Evolutionary conservation across 2,329 filamentous ascomycete species (phyloP), one percentile per base, ranked within the genome.

Genomic region (Moelleriella libera): DNA sequence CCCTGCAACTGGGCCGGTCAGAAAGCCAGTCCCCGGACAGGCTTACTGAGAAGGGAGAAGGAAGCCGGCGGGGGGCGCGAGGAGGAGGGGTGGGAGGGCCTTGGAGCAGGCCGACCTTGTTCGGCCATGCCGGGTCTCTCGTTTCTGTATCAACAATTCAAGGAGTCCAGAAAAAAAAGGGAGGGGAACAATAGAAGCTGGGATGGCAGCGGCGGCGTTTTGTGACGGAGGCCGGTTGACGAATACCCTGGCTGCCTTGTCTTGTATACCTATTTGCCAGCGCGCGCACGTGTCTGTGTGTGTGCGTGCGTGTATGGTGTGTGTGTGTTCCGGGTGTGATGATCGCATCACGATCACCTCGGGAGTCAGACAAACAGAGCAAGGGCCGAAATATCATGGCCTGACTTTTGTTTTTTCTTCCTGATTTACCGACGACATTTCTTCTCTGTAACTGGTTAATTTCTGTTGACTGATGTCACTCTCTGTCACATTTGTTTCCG

Each of bases 11-110:
- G 68, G 65, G 41, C 63, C 69, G 30, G 66, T 76, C 50, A 70
- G 75, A 48, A 79, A 80, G 59, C 74, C 76, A 30, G 70, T 80
- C 41, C 73, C 75, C 5, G 73, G 73, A 37, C 74, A 76, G 59
- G 72, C 74, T 4, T 71, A 70, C 48, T 75, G 46, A 58, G 49
- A 21, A 21, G 39, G 6, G 14, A n/a, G 40, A n/a, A 41, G 10
- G 10, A 41, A 3, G 8, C 10, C n/a, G n/a, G n/a, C n/a, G n/a
- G n/a, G n/a, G n/a, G n/a, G n/a, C n/a, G n/a, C n/a, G n/a, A n/a
- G n/a, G n/a, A n/a, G n/a, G n/a, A n/a, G n/a, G n/a, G n/a, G n/a
- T n/a, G n/a, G n/a, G n/a, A n/a, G n/a, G n/a, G n/a, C n/a, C n/a
- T 44, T 30, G 28, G 43, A 37, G 11, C 7, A 11, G 32, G 11